These are phyloP conservation scores for Aegilops longissima DNA, from an alignment of 176 grass and related monocot species.

Conservation along the genomic window DNA sequence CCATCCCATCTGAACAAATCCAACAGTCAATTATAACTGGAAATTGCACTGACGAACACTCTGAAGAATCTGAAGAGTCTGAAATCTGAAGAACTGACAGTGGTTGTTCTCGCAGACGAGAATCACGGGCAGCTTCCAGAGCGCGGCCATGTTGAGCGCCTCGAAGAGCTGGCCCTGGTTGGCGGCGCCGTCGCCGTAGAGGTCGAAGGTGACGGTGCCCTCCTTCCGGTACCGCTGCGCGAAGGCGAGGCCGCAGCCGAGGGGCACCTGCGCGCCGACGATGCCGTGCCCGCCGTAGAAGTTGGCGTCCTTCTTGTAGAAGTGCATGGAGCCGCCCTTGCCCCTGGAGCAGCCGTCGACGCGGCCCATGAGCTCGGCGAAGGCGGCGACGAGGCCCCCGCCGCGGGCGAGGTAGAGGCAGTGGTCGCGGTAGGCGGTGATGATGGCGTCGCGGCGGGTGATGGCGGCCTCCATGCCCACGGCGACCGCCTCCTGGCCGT, in stretches of 20 bases:
- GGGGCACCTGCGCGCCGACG: slow-evolving; percentile 83
- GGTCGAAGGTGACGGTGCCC: slow-evolving; percentile 59
- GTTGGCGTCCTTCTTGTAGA: slow-evolving; percentile 76
- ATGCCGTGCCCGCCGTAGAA: slow-evolving; percentile 91
- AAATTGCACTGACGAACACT: not conserved
- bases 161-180: slow-evolving; percentile 98
- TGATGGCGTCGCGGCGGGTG: slow-evolving; percentile 69
- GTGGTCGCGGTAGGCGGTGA: slow-evolving; percentile 95
- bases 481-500: slow-evolving; percentile 83
- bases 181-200: slow-evolving; percentile 81
- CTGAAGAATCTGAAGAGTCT: not conserved
- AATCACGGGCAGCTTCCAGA: slow-evolving; percentile 79
- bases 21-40: not conserved
- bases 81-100: slow-evolving; percentile 40
- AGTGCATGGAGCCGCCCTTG: slow-evolving; percentile 93
- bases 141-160: slow-evolving; percentile 94
- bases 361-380: slow-evolving; percentile 92
- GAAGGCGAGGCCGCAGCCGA: slow-evolving; percentile 79
- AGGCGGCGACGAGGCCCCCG: slow-evolving; percentile 48
- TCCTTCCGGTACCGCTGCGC: slow-evolving; percentile 87
- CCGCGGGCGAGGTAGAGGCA: slow-evolving; percentile 75
- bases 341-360: slow-evolving; percentile 61
- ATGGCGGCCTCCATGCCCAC: slow-evolving; percentile 72
- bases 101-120: slow-evolving; percentile 99
- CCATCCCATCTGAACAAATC: slow-evolving; percentile 83